A percentile compares a stretch with the other conserved stretches of the same genome.
Conservation (phyloP, 495 filamentous ascomycete species). For the Penicillium pancosmium region DNA sequence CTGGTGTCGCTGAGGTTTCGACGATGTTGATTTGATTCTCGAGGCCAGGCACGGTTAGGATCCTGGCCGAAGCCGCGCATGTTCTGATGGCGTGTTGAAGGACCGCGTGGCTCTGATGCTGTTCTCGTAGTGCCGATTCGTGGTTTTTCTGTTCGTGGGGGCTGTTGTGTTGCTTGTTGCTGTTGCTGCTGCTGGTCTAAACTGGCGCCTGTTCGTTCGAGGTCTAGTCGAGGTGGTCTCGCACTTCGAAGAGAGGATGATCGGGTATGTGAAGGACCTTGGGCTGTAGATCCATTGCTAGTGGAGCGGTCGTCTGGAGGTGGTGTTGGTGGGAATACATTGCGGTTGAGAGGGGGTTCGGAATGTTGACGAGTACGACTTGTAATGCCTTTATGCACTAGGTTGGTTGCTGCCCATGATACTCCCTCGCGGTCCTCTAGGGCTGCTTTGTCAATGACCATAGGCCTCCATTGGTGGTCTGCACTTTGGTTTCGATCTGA, state of each 20-base stretch:
- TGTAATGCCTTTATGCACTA: constrained; percentile 80
- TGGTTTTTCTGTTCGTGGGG: constrained; percentile 37
- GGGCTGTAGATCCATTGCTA: constrained; percentile 19
- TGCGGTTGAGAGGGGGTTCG: constrained; percentile 81
- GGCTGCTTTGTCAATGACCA: constrained; percentile 32
- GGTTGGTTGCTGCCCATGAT: constrained; percentile 86
- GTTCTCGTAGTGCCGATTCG: constrained; percentile 57
- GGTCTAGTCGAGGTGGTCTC: constrained; percentile 45
- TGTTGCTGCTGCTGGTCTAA: constrained; percentile 27
- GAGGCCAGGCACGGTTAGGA: constrained; percentile 18
- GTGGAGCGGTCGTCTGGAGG: constrained; percentile 79
- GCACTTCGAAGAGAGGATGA: constrained; percentile 34
- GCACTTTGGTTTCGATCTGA: constrained; percentile 59
- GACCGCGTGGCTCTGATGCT: constrained; percentile 56
- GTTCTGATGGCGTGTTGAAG: constrained; percentile 29
- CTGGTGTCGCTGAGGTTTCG: constrained; percentile 38
- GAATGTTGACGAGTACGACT: constrained; percentile 79
- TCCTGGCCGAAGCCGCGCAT: constrained; percentile 28
- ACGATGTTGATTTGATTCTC: constrained; percentile 31
- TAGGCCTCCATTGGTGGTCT: constrained; percentile 30
- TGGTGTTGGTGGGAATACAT: constrained; percentile 93
- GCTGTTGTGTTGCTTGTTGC: constrained; percentile 21
- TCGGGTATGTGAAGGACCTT: constrained; percentile 19
- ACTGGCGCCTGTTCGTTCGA: constrained; percentile 38
- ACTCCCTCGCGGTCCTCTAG: constrained; percentile 82